Base-by-base conservation (phyloP, 73 alveolate genomes). In the Paramecium tetraurelia region DNA sequence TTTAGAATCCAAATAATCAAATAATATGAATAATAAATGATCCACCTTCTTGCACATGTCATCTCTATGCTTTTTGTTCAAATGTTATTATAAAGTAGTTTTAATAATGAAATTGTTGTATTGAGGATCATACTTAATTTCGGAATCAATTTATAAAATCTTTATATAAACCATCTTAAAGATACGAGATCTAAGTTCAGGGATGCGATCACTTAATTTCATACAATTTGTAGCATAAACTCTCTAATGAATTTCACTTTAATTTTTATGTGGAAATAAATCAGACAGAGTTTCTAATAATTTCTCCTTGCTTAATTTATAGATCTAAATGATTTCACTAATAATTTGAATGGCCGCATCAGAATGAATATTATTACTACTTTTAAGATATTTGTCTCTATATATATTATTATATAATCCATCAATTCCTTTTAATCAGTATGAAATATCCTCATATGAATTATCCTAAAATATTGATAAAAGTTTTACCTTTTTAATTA, bases 1-100 rank as follows among this genome's bases (percentile, higher is more conserved):
- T 80, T 80, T 80, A 3, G 90, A 80, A 31, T 41, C 70, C 75
- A 80, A 80, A 48, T 31, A 80, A 80, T 80, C 90, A 80, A 80
- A 80, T 80, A 80, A 41, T 20, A 80, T 41, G 21, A 44, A 44
- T 48, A 80, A 24, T 31, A 80, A 24, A 20, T 41, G 75, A 80
- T 80, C 90, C 21, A 80, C 46, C 14, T 80, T 80, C 29, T 80
- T 80, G 22, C 76, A 80, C 90, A 80, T 80, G 2, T 80, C 90
- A 80, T 80, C 90, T 48, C 57, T 41, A 11, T 44, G 57, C 21
- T 41, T 27, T 24, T 33, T 41, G 20, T 80, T 21, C 14, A 44
- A 44, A 43, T 31, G 41, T 27, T 41, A 48, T 38, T 40, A 21
- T 24, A 75, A 11, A 21, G 46, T 80, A 16, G 90, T 80, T 35